phyloP scores from a whole-genome alignment of 2,329 filamentous ascomycete species.

The Magnaporthiopsis rhizophila region DNA sequence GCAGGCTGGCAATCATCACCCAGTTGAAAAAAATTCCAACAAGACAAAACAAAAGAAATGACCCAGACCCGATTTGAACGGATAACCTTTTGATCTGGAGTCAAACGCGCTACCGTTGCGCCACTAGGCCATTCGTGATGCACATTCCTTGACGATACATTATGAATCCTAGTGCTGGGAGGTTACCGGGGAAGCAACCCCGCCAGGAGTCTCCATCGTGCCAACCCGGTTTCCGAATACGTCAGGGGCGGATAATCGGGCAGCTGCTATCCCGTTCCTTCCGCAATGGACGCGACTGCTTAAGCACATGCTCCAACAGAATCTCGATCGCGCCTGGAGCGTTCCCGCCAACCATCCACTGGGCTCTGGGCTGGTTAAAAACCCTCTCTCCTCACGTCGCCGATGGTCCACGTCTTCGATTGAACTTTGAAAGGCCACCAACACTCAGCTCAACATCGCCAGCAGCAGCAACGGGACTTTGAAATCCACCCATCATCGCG shows the following conservation, averaged over 20 bases:
- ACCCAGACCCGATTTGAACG: constrained; percentile 7
- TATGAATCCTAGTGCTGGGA: not conserved
- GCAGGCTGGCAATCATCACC: no score
- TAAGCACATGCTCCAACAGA: no score
- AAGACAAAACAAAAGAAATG: not conserved
- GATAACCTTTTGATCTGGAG: constrained; percentile 7
- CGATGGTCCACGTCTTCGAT: not conserved
- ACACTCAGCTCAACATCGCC: no score
- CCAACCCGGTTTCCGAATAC: not conserved
- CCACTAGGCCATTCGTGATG: constrained; percentile 3
- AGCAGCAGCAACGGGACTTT: not conserved
- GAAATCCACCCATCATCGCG: not conserved
- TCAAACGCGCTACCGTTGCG: constrained; percentile 7
- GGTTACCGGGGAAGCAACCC: no score
- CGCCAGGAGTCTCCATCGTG: no score
- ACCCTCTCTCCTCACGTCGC: not conserved
- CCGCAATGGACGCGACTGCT: no score
- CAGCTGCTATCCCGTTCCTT: no score
- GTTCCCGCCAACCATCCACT: not conserved
- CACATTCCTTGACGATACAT: not conserved
- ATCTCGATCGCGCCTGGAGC: no score
- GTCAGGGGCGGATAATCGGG: not conserved
- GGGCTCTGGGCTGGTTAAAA: no score
- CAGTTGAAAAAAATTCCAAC: not conserved
- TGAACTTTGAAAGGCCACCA: not conserved